Base-by-base conservation (phyloP, 805 yeast species). In the Maudiozyma bulderi region DNA sequence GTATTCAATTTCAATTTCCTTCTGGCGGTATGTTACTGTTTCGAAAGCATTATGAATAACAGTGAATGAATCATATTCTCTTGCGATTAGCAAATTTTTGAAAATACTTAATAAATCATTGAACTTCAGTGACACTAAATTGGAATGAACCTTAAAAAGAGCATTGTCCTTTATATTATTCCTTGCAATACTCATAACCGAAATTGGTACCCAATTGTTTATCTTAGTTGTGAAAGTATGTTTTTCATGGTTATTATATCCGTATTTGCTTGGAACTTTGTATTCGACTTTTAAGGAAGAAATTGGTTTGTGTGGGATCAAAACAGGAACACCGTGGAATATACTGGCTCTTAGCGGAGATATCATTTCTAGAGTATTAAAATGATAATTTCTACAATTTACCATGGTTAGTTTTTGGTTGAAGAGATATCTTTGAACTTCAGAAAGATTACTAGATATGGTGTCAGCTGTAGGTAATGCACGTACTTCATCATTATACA, bases 361-460 rank as follows among this genome's bases (percentile, higher is more conserved):
- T 13, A 84, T 51, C 56, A 80, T 80, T 1, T 72, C 66, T 44
- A 72, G 57, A 0, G 67, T 57, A 46, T 71, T 70, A 55, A 78
- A 80, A 63, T 84, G 91, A 45, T 72, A 68, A 60, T 82, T 82
- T 52, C 84, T 70, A 59, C 90, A 83, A 46, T 75, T 73, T 56
- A 74, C 77, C 3, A 74, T 43, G 6, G 61, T 50, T 20, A 69
- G 47, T 39, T 61, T 59, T 31, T 59, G 53, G 50, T 69, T 67
- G 26, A 69, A 51, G 13, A 58, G 59, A 54, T 57, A 68, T 50
- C 73, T 61, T 62, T 78, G 56, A 8, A 52, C 54, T 6, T 57
- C 57, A 5, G 62, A 54, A 37, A 60, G 50, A 11, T 56, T 54
- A 11, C 56, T 55, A 43, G 53, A 53, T 6, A 57, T 56, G 9